Base-by-base conservation (phyloP, 2,329 filamentous ascomycete species). In the Penicillium hordei region DNA sequence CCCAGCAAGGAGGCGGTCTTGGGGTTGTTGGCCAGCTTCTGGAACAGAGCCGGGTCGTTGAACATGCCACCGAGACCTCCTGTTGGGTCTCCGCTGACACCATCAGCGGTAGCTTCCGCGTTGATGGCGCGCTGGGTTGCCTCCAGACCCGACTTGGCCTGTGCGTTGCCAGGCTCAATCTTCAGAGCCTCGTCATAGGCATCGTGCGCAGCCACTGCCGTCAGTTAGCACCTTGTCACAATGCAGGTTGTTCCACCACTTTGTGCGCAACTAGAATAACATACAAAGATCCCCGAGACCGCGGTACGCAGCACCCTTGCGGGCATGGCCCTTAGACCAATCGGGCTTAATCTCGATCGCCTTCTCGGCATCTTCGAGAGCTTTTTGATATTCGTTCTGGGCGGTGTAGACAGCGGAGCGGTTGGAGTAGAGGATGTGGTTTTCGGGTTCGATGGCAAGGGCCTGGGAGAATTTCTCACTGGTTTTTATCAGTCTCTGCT, bases 401-500 rank as follows among this genome's bases (percentile, higher is more conserved):
- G 94, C 97, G 44, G 93, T 91, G 72, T 96, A 87, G 48, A 86
- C 84, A 59, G 85, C 94, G 31, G 94, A 97, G 67, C 94, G 88
- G 80, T 99, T 99, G 72, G 93, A 97, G 84, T 93, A 99, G 57
- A 99, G 89, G 66, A 99, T 93, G 78, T 99, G 94, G 78, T 99
- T 99, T 61, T 82, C 80, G 49, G 93, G 89, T 63, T 97, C 90
- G 70, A 96, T 79, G 56, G 86, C 89, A 72, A 99, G 97, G 52
- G 94, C 94, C 78, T 96, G 85, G 57, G 92, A 89, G 79, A 99
- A 99, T 74, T 97, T 94, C 67, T 93, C 89, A 75, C 93, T 97
- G 68, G 43, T 31, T 5, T 58, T 31, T 52, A 42, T 63, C 54
- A 60, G 55, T 45, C 27, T 38, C 27, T 55, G 48, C 58, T 57